These are phyloP conservation scores for Geranium brycei DNA, from an alignment of 345 rosid genomes.

Conservation along the genomic window DNA sequence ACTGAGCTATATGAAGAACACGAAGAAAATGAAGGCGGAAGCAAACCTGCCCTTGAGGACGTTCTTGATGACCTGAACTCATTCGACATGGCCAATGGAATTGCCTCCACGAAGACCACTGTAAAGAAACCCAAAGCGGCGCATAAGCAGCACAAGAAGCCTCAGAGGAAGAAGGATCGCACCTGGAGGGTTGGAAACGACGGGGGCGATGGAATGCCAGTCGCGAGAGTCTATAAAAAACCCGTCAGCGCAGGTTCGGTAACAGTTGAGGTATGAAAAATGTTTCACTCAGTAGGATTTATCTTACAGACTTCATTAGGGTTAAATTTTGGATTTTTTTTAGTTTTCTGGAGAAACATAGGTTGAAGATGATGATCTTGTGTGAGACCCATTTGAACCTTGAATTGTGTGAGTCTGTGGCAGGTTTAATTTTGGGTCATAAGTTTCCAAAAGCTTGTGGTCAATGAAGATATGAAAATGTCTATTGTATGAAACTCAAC, in stretches of 20 bases:
- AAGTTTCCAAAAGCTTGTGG: too few relatives aligned
- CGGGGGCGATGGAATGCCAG: constrained; percentile 64
- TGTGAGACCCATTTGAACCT: too few relatives aligned
- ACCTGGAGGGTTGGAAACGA: constrained; percentile 58
- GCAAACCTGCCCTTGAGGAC: constrained; percentile 28
- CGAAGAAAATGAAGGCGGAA: constrained; percentile 9
- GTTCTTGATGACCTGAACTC: constrained; percentile 64
- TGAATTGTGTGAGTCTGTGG: too few relatives aligned
- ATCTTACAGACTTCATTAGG: too few relatives aligned
- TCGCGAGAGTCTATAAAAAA: constrained; percentile 48
- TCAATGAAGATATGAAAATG: too few relatives aligned
- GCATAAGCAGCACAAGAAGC: constrained; percentile 65
- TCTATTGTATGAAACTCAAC: too few relatives aligned
- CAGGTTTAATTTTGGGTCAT: too few relatives aligned
- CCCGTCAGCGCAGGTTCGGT: constrained; percentile 49
- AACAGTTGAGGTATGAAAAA: neutral
- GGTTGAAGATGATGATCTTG: too few relatives aligned
- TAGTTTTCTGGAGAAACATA: too few relatives aligned
- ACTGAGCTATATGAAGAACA: constrained; percentile 8
- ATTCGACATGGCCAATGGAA: constrained; percentile 63
- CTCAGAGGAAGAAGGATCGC: constrained; percentile 51
- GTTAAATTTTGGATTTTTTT: too few relatives aligned
- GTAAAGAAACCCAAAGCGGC: constrained; percentile 39
- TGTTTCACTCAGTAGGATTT: too few relatives aligned
- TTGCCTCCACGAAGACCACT: constrained; percentile 28